These are phyloP conservation scores for Fomitopsis pulvina DNA, from an alignment of 768 basidiomycete species.

Conservation along the genomic window DNA sequence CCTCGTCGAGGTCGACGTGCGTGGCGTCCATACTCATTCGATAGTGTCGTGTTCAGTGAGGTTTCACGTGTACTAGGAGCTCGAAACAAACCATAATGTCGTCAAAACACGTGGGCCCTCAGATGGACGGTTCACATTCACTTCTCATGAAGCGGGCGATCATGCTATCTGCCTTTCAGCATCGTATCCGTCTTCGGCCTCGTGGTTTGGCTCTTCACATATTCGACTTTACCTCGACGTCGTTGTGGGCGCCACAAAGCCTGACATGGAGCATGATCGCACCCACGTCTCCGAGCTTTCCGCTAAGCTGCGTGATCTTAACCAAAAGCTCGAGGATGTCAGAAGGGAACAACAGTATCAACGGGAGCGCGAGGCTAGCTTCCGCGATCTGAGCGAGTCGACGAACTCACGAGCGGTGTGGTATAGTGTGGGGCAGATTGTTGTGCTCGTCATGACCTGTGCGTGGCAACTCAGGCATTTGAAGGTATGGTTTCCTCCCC, in stretches of 20 bases:
- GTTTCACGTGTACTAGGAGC: slow-evolving; percentile 54
- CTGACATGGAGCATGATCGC: slow-evolving; percentile 84
- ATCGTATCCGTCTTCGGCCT: slow-evolving; percentile 66
- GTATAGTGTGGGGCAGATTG: slow-evolving; percentile 88
- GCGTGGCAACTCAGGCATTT: slow-evolving; percentile 92
- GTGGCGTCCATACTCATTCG: slow-evolving; percentile 20
- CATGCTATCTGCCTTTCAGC: slow-evolving; percentile 95
- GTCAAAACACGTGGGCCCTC: slow-evolving; percentile 87
- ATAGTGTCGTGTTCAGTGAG: not conserved
- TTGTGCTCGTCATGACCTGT: slow-evolving; percentile 77
- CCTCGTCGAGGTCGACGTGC: slow-evolving; percentile 83
- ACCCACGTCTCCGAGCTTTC: slow-evolving; percentile 80
- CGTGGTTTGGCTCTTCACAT: slow-evolving; percentile 79
- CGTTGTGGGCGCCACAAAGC: slow-evolving; percentile 80
- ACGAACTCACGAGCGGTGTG: slow-evolving; percentile 93
- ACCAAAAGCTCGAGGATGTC: slow-evolving; percentile 89
- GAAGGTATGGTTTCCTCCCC: slow-evolving; percentile 47
- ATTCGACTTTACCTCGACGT: slow-evolving; percentile 94
- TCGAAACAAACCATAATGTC: slow-evolving; percentile 71
- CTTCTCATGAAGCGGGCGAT: slow-evolving; percentile 94
- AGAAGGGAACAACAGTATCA: slow-evolving; percentile 96
- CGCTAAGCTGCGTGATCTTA: slow-evolving; percentile 83
- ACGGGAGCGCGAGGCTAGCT: slow-evolving; percentile 89
- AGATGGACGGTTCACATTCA: slow-evolving; percentile 94
- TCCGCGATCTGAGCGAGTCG: slow-evolving; percentile 78